Percentiles rank a stretch among this genome's conserved stretches.
Evolutionary conservation across 2,329 filamentous ascomycete species (phyloP).

Genomic region (Pyrenophora teres): DNA sequence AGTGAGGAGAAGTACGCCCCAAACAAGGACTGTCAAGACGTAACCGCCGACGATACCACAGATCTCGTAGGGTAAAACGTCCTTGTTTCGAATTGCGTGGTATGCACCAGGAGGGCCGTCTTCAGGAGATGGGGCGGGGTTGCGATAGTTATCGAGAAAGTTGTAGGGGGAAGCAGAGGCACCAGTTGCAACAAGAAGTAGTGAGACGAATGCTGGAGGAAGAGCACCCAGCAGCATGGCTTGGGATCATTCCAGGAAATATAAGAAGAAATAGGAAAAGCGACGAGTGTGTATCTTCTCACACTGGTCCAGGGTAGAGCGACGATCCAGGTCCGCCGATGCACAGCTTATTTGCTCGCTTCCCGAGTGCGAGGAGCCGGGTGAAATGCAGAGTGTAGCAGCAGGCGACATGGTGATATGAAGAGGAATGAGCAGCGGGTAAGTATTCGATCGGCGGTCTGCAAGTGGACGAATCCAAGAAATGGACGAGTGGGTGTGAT

Average conservation of each 20-base stretch:
- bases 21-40: slow-evolving; percentile 73
- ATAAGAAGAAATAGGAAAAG: slow-evolving; percentile 10
- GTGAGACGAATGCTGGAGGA: slow-evolving; percentile 31
- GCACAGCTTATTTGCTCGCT: slow-evolving; percentile 15
- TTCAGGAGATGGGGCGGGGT: slow-evolving; percentile 34
- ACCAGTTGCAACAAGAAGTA: slow-evolving; percentile 32
- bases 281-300: slow-evolving; percentile 13
- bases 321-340: slow-evolving; percentile 20
- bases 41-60: slow-evolving; percentile 84
- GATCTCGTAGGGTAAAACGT: slow-evolving; percentile 78
- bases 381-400: slow-evolving; percentile 29
- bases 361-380: slow-evolving; percentile 31
- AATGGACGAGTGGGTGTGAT: slow-evolving; percentile 29
- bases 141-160: slow-evolving; percentile 33
- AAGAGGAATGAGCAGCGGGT: slow-evolving; percentile 25
- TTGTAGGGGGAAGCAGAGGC: slow-evolving; percentile 32
- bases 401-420: slow-evolving; percentile 35
- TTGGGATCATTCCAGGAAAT: slow-evolving; percentile 9
- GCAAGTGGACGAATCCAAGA: slow-evolving; percentile 33
- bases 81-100: slow-evolving; percentile 41
- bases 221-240: slow-evolving; percentile 38
- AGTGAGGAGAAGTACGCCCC: slow-evolving; percentile 64
- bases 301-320: slow-evolving; percentile 9
- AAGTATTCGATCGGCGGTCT: slow-evolving; percentile 29
- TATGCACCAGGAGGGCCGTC: slow-evolving; percentile 37